Conservation (phyloP, 208 protist genomes). For the Vickermania spadyakhi region DNA sequence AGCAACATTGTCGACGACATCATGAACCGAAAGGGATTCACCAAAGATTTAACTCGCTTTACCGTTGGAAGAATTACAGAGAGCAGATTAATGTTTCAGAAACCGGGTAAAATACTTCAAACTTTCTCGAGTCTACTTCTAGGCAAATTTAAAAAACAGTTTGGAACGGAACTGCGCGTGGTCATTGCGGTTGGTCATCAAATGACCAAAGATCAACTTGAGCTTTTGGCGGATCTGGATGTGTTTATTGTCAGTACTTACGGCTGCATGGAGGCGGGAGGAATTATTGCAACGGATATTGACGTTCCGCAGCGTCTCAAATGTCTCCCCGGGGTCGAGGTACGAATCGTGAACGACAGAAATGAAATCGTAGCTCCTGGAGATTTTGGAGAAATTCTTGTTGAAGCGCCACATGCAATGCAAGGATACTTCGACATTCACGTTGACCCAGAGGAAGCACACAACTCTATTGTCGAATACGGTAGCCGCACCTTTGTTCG, state of each 20-base stretch:
- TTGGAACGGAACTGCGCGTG: slow-evolving; percentile 76
- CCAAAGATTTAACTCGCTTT: slow-evolving; percentile 74
- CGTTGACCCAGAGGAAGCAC: slow-evolving; percentile 80
- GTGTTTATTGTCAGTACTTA: slow-evolving; percentile 87
- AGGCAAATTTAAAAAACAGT: slow-evolving; percentile 86
- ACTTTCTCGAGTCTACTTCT: slow-evolving; percentile 63
- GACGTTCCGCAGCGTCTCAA: slow-evolving; percentile 86
- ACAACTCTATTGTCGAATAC: slow-evolving; percentile 82
- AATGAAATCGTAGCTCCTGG: slow-evolving; percentile 86
- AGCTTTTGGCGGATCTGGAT: slow-evolving; percentile 85
- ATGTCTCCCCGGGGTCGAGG: slow-evolving; percentile 78
- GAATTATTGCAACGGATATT: slow-evolving; percentile 80
- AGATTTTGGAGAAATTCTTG: slow-evolving; percentile 77
- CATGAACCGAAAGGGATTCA: slow-evolving; percentile 68
- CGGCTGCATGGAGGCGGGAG: slow-evolving; percentile 82
- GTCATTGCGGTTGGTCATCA: slow-evolving; percentile 77
- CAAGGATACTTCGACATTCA: slow-evolving; percentile 89
- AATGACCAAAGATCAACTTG: slow-evolving; percentile 75
- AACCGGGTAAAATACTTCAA: slow-evolving; percentile 61
- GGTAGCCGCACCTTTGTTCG: slow-evolving; percentile 85
- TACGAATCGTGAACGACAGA: slow-evolving; percentile 86
- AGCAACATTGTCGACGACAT: slow-evolving; percentile 86
- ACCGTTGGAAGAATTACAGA: slow-evolving; percentile 82
- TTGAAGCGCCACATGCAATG: slow-evolving; percentile 84
- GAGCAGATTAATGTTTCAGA: slow-evolving; percentile 81